These are phyloP conservation scores for Tylopilus balloui DNA, from an alignment of 768 basidiomycete species.

Conservation along the genomic window DNA sequence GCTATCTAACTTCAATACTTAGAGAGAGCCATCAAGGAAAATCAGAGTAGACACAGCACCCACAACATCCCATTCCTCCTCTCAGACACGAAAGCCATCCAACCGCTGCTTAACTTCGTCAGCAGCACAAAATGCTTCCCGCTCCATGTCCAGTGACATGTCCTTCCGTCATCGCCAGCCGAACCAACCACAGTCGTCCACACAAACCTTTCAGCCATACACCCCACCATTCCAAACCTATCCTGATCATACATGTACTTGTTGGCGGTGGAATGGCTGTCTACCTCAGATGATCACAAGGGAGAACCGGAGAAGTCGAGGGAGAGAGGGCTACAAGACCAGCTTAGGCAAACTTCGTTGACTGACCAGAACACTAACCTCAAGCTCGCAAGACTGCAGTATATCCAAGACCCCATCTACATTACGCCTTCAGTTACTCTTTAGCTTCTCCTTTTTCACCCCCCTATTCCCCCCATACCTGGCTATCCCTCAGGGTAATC, in stretches of 20 bases:
- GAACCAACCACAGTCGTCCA: background rate
- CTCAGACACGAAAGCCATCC: background rate
- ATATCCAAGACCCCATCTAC: too few species aligned
- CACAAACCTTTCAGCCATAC: background rate
- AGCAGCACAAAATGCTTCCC: background rate
- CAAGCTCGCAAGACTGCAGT: too few species aligned
- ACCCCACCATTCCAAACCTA: background rate
- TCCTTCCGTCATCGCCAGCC: too few species aligned
- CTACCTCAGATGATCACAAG: background rate
- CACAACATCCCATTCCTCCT: background rate
- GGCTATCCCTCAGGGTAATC: background rate
- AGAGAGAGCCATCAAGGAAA: too few species aligned
- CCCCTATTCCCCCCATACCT: background rate
- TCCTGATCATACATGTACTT: background rate
- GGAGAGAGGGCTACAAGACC: too few species aligned
- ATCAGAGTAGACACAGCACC: too few species aligned
- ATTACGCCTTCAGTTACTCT: too few species aligned
- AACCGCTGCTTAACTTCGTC: background rate
- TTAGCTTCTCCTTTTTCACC: background rate
- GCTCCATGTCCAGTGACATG: background rate
- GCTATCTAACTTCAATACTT: too few species aligned
- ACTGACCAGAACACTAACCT: background rate
- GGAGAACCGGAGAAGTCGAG: too few species aligned
- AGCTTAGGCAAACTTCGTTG: background rate
- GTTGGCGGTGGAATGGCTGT: background rate